Base-by-base conservation (phyloP, 306 rosid genomes). In the Inga laurina region DNA sequence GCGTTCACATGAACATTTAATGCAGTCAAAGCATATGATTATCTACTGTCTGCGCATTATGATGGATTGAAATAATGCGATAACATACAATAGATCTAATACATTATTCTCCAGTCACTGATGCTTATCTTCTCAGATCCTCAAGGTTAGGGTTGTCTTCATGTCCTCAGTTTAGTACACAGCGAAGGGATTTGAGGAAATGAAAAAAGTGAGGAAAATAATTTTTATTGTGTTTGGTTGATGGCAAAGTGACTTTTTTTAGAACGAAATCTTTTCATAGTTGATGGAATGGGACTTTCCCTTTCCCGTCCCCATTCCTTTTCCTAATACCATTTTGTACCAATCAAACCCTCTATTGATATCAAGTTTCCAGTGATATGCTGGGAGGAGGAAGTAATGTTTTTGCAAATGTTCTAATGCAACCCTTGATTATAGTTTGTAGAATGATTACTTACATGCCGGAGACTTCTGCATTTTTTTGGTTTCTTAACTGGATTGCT, bases 401-500 rank as follows among this genome's bases (percentile, higher is more conserved):
- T 72, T 72, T 44, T 22, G 11, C 37, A 44, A 44, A 18, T 44
- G 24, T 22, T 44, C 51, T 39, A 39, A 43, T 12, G 76, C 76
- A 44, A 22, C 57, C 12, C 6, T 71, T 16, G 4, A 10, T 69
- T 15, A 48, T 35, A 59, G 78, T 34, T 46, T 68, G 34, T 21
- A 18, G 59, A 27, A 72, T 72, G 39, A 46, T 45, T 45, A 51
- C 78, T 75, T 56, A 46, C 62, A 22, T 51, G 76, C 72, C 15
- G 66, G 75, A 82, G 34, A 56, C 30, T 37, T 78, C 78, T 19
- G 37, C 68, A 45, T 75, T 65, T 35, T 57, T 79, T 65, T 35
- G 49, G 46, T 18, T 67, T 56, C 11, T 57, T 56, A 21, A 56
- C 24, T 19, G 24, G 11, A 56, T 56, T 52, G 9, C n/a, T 52